phyloP scores from a whole-genome alignment of 257 asterid species.

The Salvia splendens region DNA sequence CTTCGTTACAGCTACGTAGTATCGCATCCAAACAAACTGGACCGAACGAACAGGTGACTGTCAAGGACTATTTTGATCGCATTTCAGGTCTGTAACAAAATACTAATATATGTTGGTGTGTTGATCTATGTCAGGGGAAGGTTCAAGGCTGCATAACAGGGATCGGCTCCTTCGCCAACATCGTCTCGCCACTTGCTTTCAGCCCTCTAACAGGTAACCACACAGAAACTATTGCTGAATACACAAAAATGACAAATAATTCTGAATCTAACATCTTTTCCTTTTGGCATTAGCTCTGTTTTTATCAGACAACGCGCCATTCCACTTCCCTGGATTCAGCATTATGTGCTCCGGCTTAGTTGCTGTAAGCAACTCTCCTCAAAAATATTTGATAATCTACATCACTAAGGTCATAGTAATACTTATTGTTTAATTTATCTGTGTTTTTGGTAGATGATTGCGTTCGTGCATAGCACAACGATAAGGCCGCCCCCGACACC shows the following conservation, averaged over 20 bases:
- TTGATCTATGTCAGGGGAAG: constrained; percentile 54
- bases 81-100: background rate
- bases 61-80: background rate
- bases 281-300: constrained; percentile 53
- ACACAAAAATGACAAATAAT: background rate
- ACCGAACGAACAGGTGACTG: constrained; percentile 71
- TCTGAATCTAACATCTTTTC: background rate
- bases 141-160: constrained; percentile 93
- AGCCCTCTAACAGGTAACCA: constrained; percentile 77
- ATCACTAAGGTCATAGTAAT: background rate
- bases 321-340: constrained; percentile 90
- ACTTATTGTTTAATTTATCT: background rate
- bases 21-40: constrained; percentile 94
- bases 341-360: constrained; percentile 70
- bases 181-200: constrained; percentile 78
- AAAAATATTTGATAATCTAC: background rate
- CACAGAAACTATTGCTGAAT: background rate
- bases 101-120: background rate
- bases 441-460: constrained; percentile 64
- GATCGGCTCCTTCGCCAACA: constrained; percentile 63
- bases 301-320: constrained; percentile 75
- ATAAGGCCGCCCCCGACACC: constrained; percentile 47
- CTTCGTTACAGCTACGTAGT: constrained; percentile 65
- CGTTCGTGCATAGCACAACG: constrained; percentile 62
- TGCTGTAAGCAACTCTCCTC: constrained; percentile 52